These are phyloP conservation scores for Metarhizium humberi DNA, from an alignment of 2,329 filamentous ascomycete genomes.

Conservation along the genomic window DNA sequence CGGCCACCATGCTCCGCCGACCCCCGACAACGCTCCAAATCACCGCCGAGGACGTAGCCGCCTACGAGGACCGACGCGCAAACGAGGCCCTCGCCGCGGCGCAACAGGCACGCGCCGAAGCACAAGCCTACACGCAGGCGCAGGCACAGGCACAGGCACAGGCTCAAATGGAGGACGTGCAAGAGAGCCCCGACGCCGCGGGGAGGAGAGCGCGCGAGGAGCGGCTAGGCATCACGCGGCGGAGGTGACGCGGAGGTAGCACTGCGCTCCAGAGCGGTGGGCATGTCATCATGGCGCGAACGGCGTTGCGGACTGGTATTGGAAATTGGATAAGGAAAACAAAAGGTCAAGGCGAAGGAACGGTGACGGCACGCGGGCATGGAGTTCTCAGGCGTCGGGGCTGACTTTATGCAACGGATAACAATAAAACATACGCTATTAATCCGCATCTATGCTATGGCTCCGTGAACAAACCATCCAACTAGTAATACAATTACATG, in stretches of 20 bases:
- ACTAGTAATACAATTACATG: background rate
- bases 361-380: background rate
- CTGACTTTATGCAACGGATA: background rate
- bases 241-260: background rate
- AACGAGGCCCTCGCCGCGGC: constrained; percentile 28
- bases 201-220: constrained; percentile 25
- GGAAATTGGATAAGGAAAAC: background rate
- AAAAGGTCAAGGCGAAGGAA: background rate
- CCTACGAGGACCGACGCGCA: constrained; percentile 56
- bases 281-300: too few relatives aligned
- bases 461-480: background rate
- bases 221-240: constrained; percentile 25
- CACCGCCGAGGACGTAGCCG: constrained; percentile 60
- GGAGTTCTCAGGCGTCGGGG: background rate
- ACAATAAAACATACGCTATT: background rate
- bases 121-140: background rate
- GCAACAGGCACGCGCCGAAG: constrained; percentile 8
- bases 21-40: constrained; percentile 58
- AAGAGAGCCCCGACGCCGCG: constrained; percentile 6
- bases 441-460: background rate
- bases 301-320: background rate
- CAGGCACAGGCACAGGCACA: background rate
- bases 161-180: constrained; percentile 10
- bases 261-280: too few relatives aligned
- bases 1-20: constrained; percentile 50